Base-by-base conservation (phyloP, 1,284 basidiomycete genomes). In the Moniliella sp. region DNA sequence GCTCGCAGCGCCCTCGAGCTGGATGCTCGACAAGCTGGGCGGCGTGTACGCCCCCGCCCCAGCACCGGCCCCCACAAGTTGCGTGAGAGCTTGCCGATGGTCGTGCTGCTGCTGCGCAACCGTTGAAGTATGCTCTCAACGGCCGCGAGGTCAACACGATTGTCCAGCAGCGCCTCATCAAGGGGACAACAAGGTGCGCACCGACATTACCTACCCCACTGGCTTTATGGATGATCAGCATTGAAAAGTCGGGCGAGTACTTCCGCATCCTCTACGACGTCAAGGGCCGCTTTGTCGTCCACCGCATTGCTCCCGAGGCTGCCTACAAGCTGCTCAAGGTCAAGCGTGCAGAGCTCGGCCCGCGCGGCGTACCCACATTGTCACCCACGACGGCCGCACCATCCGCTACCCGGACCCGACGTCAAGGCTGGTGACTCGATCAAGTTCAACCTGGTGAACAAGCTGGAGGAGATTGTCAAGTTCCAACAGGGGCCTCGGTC, bases 191-290 rank as follows among this genome's bases (percentile, higher is more conserved):
- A 64, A 76, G 91, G 67, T 97, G 91, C 40, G 91, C 97, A 66
- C 70, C 78, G 54, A 94, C 82, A 57, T 99, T 75, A 73, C 88
- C 88, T 46, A 72, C 86, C 55, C 91, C 91, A 46, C 97, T 91
- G 74, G 88, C 46, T 97, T 91, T 74, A 77, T 78, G 82, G 84
- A 77, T 78, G 82, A 72, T 99, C 63, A 75, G 81, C 39, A 82
- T 99, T 51, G 91, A 97, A 67, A 86, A 86, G 66, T 94, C 88
- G 30, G 82, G 80, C 66, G 88, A 99, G 69, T 78, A 94, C 72
- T 99, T 97, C 78, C 88, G 88, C 65, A 74, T 97, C 51, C 72
- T 99, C 32, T 97, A 97, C 72, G 91, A 97, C 63, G 75, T 93
- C 66, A 99, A 99, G 72, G 53, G 88, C 51, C 86, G 88, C 55